Evolutionary conservation across 2,329 filamentous ascomycete species (phyloP).

Genomic region (Venturia carpophila): DNA sequence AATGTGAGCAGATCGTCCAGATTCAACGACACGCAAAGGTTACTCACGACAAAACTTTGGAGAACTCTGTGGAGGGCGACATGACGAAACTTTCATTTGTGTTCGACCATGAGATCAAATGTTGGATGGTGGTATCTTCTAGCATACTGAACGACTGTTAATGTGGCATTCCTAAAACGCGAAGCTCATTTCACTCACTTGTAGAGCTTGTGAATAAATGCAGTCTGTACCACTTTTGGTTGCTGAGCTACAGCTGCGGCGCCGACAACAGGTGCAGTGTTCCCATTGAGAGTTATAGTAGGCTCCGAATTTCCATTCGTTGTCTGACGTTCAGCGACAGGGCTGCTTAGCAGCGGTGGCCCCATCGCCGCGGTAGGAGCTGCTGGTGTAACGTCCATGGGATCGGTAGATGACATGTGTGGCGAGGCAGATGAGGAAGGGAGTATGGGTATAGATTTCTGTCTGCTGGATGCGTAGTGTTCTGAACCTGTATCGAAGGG

Average conservation of each 20-base stretch:
- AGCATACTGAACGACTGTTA: conserved; percentile 63
- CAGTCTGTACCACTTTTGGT: conserved; percentile 95
- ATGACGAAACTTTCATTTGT: conserved; percentile 97
- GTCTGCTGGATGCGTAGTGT: conserved; percentile 33
- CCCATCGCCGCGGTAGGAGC: conserved; percentile 34
- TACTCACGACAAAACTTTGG: conserved; percentile 90
- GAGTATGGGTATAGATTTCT: conserved; percentile 45
- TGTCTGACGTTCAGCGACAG: conserved; percentile 28
- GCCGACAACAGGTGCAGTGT: conserved; percentile 39
- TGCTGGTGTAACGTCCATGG: conserved; percentile 47
- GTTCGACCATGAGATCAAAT: conserved; percentile 92
- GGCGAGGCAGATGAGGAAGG: conserved; percentile 38
- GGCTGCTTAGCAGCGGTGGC: conserved; percentile 32
- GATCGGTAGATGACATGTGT: conserved; percentile 39
- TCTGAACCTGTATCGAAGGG: conserved; percentile 36
- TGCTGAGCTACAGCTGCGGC: conserved; percentile 74
- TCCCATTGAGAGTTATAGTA: conserved; percentile 33
- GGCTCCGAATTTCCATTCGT: conserved; percentile 27
- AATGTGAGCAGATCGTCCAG: conserved; percentile 26
- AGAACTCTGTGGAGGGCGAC: conserved; percentile 95
- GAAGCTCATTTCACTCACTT: conserved; percentile 54
- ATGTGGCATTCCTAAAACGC: not conserved
- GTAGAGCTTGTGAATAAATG: conserved; percentile 98
- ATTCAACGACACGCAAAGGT: conserved; percentile 24
- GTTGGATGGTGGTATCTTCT: conserved; percentile 85